phyloP scores from a whole-genome alignment of 2,329 filamentous ascomycete species.

The Verticillium zaregamsianum region DNA sequence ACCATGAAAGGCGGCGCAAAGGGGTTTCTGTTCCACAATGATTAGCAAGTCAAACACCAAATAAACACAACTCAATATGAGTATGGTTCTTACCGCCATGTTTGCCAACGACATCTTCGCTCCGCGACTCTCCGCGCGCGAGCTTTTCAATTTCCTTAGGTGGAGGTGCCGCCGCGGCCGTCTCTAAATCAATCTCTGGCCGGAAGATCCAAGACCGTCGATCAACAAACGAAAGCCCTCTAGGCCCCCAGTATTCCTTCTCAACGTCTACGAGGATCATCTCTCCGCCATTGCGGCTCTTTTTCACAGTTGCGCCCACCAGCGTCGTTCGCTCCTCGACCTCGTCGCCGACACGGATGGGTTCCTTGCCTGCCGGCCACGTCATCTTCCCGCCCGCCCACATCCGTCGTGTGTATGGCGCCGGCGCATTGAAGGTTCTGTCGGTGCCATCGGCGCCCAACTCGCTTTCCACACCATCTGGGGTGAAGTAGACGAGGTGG shows the following conservation, averaged over 20 bases:
- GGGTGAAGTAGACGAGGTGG: slow-evolving; percentile 62
- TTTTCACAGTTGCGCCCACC: slow-evolving; percentile 49
- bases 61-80: too few relatives aligned
- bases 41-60: neutral
- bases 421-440: slow-evolving; percentile 52
- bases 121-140: slow-evolving; percentile 17
- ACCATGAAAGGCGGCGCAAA: slow-evolving; percentile 34
- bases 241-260: slow-evolving; percentile 51
- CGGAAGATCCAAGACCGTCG: slow-evolving; percentile 47
- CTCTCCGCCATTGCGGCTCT: slow-evolving; percentile 48
- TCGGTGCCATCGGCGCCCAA: slow-evolving; percentile 60
- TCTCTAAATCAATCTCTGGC: slow-evolving; percentile 23
- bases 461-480: slow-evolving; percentile 45
- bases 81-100: slow-evolving; percentile 10
- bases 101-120: slow-evolving; percentile 16
- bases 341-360: slow-evolving; percentile 44
- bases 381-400: slow-evolving; percentile 61
- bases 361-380: slow-evolving; percentile 31
- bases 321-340: slow-evolving; percentile 54
- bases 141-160: slow-evolving; percentile 9
- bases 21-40: slow-evolving; percentile 13
- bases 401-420: slow-evolving; percentile 61
- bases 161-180: slow-evolving; percentile 7
- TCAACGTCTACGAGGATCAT: slow-evolving; percentile 64
- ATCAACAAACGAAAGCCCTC: slow-evolving; percentile 51